These are phyloP conservation scores for Aspergillus egyptiacus DNA, from an alignment of 495 filamentous ascomycete species.

Conservation along the genomic window DNA sequence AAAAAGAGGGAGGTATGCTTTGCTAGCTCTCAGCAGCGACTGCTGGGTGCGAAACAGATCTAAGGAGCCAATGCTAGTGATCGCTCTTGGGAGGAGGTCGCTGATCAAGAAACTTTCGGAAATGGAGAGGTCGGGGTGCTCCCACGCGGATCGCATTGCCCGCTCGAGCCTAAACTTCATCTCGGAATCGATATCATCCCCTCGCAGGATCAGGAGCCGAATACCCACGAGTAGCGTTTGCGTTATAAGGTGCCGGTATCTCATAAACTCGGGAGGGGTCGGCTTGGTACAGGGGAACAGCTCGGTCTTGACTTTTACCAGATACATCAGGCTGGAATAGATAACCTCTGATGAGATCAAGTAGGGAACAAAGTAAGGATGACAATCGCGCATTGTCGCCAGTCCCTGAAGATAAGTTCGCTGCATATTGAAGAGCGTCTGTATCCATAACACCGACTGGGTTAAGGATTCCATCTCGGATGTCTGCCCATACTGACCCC, in stretches of 20 bases:
- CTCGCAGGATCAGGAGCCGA: conserved; percentile 22
- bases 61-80: conserved; percentile 16
- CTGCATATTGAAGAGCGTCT: conserved; percentile 27
- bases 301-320: conserved; percentile 20
- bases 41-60: conserved; percentile 7
- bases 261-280: conserved; percentile 8
- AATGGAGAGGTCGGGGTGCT: conserved; percentile 19
- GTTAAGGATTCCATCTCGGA: conserved; percentile 18
- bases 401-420: conserved; percentile 22
- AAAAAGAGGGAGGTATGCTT: conserved; percentile 9
- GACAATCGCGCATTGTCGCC: conserved; percentile 14
- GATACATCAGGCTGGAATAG: conserved; percentile 24
- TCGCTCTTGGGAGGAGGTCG: conserved; percentile 18
- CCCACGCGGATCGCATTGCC: conserved; percentile 23
- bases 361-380: conserved; percentile 18
- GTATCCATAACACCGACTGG: conserved; percentile 24
- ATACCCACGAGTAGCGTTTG: conserved; percentile 21
- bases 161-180: conserved; percentile 22
- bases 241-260: conserved; percentile 19
- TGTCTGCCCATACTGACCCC: conserved; percentile 13
- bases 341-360: conserved; percentile 19
- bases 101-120: conserved; percentile 21
- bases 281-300: conserved; percentile 19
- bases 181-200: conserved; percentile 14
- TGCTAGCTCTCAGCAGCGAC: conserved; percentile 2